Conservation (phyloP, 2,329 filamentous ascomycete species). For the Sordariomycetes sp. region DNA sequence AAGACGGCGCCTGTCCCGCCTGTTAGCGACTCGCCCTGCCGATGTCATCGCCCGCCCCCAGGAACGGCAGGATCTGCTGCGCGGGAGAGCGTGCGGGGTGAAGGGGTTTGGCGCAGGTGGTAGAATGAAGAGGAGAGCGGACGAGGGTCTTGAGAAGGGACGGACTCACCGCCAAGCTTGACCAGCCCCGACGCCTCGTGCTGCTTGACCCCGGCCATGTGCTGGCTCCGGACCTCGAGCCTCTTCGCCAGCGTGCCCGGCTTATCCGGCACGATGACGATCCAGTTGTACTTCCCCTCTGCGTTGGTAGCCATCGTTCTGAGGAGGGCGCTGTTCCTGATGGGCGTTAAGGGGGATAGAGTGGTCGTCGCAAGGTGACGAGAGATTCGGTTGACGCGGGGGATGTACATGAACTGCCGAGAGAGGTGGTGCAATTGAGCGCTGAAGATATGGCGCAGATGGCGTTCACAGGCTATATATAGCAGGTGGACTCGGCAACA, state of each 20-base stretch:
- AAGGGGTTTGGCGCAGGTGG: not conserved
- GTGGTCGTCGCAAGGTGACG: not conserved
- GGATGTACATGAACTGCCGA: not conserved
- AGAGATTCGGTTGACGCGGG: not conserved
- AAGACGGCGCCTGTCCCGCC: constrained; percentile 50
- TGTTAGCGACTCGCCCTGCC: not conserved
- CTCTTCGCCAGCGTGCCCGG: constrained; percentile 49
- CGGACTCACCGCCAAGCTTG: constrained; percentile 52
- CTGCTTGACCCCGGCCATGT: constrained; percentile 46
- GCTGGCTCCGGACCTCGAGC: constrained; percentile 46
- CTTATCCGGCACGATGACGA: constrained; percentile 60
- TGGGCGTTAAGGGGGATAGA: not conserved
- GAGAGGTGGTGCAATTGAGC: not conserved
- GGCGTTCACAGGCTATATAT: not conserved
- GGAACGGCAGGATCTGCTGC: not conserved
- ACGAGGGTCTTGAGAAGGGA: not conserved
- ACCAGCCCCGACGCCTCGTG: constrained; percentile 41
- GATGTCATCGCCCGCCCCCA: no score
- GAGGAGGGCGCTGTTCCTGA: not conserved
- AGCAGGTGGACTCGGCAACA: not conserved
- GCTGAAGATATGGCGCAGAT: not conserved
- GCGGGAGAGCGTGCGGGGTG: not conserved
- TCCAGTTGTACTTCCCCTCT: constrained; percentile 46
- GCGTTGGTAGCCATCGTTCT: constrained; percentile 17
- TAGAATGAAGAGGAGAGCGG: not conserved